Evolutionary conservation across 108 stramenopile genomes (phyloP), one percentile per base, ranked within the genome.

Genomic region (Nannochloropsis gaditana): DNA sequence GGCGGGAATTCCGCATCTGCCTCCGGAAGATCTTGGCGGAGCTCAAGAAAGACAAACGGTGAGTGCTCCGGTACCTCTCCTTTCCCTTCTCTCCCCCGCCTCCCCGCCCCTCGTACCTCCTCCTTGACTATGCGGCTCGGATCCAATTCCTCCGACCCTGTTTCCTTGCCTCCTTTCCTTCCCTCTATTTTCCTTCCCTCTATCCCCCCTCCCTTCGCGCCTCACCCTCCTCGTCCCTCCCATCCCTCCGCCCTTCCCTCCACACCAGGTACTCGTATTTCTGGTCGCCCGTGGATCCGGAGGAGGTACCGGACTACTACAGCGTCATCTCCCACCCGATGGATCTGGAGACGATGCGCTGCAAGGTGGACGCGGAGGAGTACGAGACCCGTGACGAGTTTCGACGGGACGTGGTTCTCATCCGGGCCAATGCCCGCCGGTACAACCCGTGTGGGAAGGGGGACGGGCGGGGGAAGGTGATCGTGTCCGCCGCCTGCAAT

Each of bases 301-400:
- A 84, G 42, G 79, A 84, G 42, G 84, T 84, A 0, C 84, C 84
- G 50, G 84, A 84, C 42, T 84, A 84, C 79, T 84, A 84, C 45
- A 6, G 10, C 10, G 10, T 84, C 10, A 50, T 84, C 79, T 9
- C 9, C 41, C 9, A 42, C 45, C 84, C 84, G 10, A 45, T 84
- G 84, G 84, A 84, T 3, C 42, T 84, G 1, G 84, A 84, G 41
- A 84, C 84, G 10, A 84, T 84, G 84, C 84, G 84, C 41, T 11
- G 10, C 11, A 84, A 84, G 42, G 45, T 84, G 45, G 84, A 83
- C 50, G 41, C 45, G 43, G 19, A 42, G 19, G 50, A 50, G 43
- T 83, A 83, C 41, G 21, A 21, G 43, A 83, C 83, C 9, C 31
- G 17, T n/a, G 50, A 83, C 1, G 21, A 83, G 9, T 83, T 83